Evolutionary conservation across 2,329 filamentous ascomycete genomes (phyloP).

Genomic region (Trichoderma hamatum): DNA sequence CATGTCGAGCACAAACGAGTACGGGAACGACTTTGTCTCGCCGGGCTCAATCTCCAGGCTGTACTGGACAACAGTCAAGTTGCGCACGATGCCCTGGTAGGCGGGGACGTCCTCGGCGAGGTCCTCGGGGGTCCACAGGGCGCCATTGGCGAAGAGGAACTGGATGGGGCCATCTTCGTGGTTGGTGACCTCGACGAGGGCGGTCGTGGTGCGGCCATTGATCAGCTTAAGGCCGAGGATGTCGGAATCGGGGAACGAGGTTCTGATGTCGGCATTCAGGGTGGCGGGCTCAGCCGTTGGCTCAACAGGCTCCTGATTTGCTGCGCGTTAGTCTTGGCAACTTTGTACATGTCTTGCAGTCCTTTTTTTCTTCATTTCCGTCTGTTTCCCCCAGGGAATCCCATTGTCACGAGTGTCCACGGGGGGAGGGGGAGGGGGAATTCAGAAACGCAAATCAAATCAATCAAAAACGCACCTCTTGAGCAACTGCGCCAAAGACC

Average conservation of each 20-base stretch:
- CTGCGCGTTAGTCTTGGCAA: background rate
- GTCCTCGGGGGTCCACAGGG: constrained; percentile 62
- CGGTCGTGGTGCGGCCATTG: constrained; percentile 85
- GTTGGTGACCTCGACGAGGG: constrained; percentile 82
- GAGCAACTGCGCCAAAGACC: constrained; percentile 65
- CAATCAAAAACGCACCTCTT: constrained; percentile 53
- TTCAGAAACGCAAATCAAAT: constrained; percentile 12
- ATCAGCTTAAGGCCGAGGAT: constrained; percentile 94
- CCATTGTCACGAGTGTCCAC: too few relatives aligned
- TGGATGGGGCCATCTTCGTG: constrained; percentile 75
- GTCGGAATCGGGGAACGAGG: constrained; percentile 70
- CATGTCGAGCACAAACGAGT: constrained; percentile 86
- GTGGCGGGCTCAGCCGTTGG: constrained; percentile 25
- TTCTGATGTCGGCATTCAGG: constrained; percentile 66
- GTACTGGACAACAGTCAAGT: constrained; percentile 79
- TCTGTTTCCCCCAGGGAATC: too few relatives aligned
- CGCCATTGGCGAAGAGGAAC: constrained; percentile 76
- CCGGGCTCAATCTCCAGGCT: constrained; percentile 74
- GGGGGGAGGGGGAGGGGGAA: background rate
- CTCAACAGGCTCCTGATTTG: background rate
- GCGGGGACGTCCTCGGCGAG: constrained; percentile 51
- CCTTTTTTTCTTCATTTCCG: too few relatives aligned
- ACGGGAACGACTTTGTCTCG: constrained; percentile 75
- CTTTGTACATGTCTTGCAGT: background rate
- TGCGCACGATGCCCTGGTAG: constrained; percentile 69